Base-by-base conservation (phyloP, 2,329 filamentous ascomycete genomes). In the Pseudogymnoascus sp. region DNA sequence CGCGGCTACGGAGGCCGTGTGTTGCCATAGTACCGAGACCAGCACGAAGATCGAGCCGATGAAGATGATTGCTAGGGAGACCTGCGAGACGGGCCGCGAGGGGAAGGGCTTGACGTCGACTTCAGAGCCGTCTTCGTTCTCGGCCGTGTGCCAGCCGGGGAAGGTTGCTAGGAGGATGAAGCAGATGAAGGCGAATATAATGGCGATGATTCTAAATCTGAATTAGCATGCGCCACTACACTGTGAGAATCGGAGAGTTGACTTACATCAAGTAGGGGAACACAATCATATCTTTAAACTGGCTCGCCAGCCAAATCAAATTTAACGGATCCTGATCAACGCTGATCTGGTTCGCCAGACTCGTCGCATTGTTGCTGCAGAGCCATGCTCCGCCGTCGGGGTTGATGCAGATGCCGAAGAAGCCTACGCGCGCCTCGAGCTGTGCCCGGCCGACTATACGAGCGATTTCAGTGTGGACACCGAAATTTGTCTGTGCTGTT, bases 261-360 rank as follows among this genome's bases (percentile, higher is more conserved):
- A 80, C 90, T 81, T 76, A 95, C 89, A 99, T 88, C 19, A 99
- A 80, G 73, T 98, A 99, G 8, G 95, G 95, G 75, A 99, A 99
- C 50, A 99, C 93, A 74, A 99, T 95, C 78, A 93, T 93, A 76
- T 98, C 92, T 77, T 98, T 98, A 80, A 99, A 99, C 68, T 96
- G 96, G 70, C 89, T 88, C 24, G 95, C 93, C 62, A 99, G 85
- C 95, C 93, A 99, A 71, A 99, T 93, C 72, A 99, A 80, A 76
- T 99, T 99, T 72, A 99, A 81, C 40, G 95, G 95, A 78, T 99
- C 95, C 76, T 97, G 90, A 72, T 97, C 92, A 43, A 96, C 86
- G 19, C 85, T 88, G 46, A 98, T 85, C 77, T 96, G 89, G 75
- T 95, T 89, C 38, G 95, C 93, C 59, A 99, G 83, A 2, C 92